A percentile compares a stretch with the other conserved stretches of the same genome.
phyloP scores from a whole-genome alignment of 805 yeast species.

The Candida krabiensis region DNA sequence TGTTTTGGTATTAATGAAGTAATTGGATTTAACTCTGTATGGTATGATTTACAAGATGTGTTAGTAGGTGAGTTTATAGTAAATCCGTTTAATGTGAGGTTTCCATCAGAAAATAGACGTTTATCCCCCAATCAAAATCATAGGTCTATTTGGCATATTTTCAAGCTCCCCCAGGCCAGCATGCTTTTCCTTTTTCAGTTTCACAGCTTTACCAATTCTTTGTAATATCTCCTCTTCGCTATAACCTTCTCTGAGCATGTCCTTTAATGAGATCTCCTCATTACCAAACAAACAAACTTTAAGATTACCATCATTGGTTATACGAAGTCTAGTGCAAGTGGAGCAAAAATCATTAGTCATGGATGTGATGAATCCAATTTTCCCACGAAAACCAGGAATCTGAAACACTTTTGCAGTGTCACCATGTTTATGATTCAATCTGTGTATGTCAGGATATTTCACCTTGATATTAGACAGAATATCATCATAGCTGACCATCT shows the following conservation, averaged over 20 bases:
- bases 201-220: conserved; percentile 46
- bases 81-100: conserved; percentile 3
- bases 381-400: conserved; percentile 44
- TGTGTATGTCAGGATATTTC: conserved; percentile 30
- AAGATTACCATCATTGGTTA: conserved; percentile 54
- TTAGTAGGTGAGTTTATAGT: background rate
- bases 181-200: conserved; percentile 47
- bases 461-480: conserved; percentile 36
- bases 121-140: conserved; percentile 58
- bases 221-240: conserved; percentile 37
- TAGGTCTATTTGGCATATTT: conserved; percentile 49
- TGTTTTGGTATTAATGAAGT: too few relatives aligned
- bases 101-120: too few relatives aligned
- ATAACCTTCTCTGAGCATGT: conserved; percentile 39
- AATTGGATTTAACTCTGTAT: background rate
- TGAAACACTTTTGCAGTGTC: conserved; percentile 51
- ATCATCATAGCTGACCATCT: conserved; percentile 46
- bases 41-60: background rate
- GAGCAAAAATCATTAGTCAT: conserved; percentile 56
- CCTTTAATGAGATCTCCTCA: conserved; percentile 48
- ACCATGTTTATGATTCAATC: conserved; percentile 34
- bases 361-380: conserved; percentile 53
- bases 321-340: conserved; percentile 50
- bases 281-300: conserved; percentile 57
- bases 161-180: conserved; percentile 50